Percentiles rank a stretch among this genome's conserved stretches.
Evolutionary conservation across 2,329 filamentous ascomycete species (phyloP).

Genomic region (Mollisia scopiformis): DNA sequence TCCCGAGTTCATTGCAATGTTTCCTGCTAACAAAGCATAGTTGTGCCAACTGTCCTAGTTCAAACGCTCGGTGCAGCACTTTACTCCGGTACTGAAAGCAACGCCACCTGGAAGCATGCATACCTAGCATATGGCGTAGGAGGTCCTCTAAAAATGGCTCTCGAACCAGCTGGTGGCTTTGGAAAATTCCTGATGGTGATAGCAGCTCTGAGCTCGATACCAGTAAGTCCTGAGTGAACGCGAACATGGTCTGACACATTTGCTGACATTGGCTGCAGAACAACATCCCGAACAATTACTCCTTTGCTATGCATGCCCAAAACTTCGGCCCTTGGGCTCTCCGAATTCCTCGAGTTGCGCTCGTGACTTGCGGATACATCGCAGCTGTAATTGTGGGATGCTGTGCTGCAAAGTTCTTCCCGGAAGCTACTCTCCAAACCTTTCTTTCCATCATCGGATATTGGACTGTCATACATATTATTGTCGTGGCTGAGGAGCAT

Average conservation of each 20-base stretch:
- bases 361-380: slow-evolving; percentile 11
- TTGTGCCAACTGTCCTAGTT: slow-evolving; percentile 10
- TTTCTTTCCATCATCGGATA: slow-evolving; percentile 70
- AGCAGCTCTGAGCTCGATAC: slow-evolving; percentile 15
- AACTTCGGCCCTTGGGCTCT: slow-evolving; percentile 19
- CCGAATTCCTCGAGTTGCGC: slow-evolving; percentile 10
- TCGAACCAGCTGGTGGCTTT: slow-evolving; percentile 15
- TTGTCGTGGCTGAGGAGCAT: slow-evolving; percentile 65
- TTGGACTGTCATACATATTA: slow-evolving; percentile 73
- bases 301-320: slow-evolving; percentile 17
- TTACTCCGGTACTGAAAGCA: slow-evolving; percentile 4
- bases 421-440: slow-evolving; percentile 52
- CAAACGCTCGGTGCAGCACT: slow-evolving; percentile 10
- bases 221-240: slow-evolving; percentile 1
- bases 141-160: slow-evolving; percentile 13
- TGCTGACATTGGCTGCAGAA: not conserved
- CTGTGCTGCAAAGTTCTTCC: slow-evolving; percentile 13
- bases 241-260: not conserved
- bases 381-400: slow-evolving; percentile 16
- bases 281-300: slow-evolving; percentile 20
- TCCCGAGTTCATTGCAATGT: not conserved
- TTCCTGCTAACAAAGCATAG: not conserved
- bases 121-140: slow-evolving; percentile 9
- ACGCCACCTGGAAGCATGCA: slow-evolving; percentile 14
- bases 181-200: slow-evolving; percentile 14